A percentile compares a stretch with the other conserved stretches of the same genome.
phyloP scores from a whole-genome alignment of 2,329 filamentous ascomycete species.

The Daldinia eschscholtzii region DNA sequence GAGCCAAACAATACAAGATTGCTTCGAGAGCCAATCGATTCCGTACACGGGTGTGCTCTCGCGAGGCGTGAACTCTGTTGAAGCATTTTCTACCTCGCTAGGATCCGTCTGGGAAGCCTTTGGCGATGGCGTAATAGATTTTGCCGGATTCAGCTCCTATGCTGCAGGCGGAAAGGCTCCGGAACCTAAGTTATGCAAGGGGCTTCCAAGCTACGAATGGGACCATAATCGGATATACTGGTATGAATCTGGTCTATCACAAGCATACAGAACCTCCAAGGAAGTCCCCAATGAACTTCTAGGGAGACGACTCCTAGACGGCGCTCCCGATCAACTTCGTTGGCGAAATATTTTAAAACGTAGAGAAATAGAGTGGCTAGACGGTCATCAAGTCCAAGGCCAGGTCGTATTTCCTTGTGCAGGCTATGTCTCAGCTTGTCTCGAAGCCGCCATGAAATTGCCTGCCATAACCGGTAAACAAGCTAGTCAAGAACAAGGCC shows the following conservation, averaged over 20 bases:
- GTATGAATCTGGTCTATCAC: slow-evolving; percentile 5
- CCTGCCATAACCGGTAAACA: not conserved
- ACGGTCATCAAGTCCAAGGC: slow-evolving; percentile 1
- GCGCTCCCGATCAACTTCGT: not conserved
- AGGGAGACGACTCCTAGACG: not conserved
- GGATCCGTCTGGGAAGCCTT: not conserved
- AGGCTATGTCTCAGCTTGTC: slow-evolving; percentile 1
- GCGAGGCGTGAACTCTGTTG: not conserved
- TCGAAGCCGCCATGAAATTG: not conserved
- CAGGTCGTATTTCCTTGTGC: slow-evolving; percentile 11
- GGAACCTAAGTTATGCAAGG: not conserved
- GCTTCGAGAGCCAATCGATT: not conserved
- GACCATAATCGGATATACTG: slow-evolving; percentile 2
- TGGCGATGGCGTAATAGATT: not conserved
- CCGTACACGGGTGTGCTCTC: slow-evolving; percentile 15
- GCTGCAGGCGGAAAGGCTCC: not conserved
- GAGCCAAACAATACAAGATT: slow-evolving; percentile 47
- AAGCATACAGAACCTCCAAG: not conserved
- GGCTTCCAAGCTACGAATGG: slow-evolving; percentile 6
- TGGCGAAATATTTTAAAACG: slow-evolving; percentile 6
- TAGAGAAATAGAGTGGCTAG: slow-evolving; percentile 5
- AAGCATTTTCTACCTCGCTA: not conserved
- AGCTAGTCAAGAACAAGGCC: not conserved
- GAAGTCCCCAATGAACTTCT: slow-evolving; percentile 1
- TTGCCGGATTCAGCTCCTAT: not conserved